phyloP scores from a whole-genome alignment of 2,329 filamentous ascomycete species.

The Cadophora gregata region DNA sequence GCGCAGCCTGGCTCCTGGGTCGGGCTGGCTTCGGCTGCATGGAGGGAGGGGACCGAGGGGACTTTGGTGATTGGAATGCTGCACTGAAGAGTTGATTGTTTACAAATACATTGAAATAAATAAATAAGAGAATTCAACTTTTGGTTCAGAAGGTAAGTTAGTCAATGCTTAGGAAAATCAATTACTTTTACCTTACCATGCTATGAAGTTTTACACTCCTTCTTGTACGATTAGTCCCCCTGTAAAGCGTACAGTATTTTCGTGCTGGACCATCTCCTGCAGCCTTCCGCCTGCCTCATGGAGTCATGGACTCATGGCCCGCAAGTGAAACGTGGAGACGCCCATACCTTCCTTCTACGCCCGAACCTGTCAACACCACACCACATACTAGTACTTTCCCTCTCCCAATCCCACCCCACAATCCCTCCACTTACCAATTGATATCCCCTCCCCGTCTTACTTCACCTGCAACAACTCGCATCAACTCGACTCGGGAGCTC shows the following conservation, averaged over 20 bases:
- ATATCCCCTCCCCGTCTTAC: constrained; percentile 14
- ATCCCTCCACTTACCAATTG: background rate
- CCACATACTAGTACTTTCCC: background rate
- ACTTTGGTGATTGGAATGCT: background rate
- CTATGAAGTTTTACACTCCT: too few species aligned
- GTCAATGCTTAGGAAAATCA: too few species aligned
- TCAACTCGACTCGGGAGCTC: background rate
- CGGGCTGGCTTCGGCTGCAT: background rate
- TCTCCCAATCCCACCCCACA: background rate
- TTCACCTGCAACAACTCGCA: constrained; percentile 2
- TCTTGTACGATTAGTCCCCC: too few species aligned
- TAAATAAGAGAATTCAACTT: too few species aligned
- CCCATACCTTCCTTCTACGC: background rate
- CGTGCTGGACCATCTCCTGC: background rate
- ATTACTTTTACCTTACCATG: too few species aligned
- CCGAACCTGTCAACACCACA: background rate
- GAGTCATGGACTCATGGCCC: too few species aligned
- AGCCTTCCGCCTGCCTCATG: constrained; percentile 1
- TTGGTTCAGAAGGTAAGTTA: too few species aligned
- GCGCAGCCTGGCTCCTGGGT: constrained; percentile 4
- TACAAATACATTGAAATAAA: background rate
- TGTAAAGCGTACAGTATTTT: background rate
- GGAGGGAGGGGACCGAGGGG: too few species aligned
- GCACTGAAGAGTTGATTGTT: background rate
- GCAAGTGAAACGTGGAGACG: constrained; percentile 12